Evolutionary conservation across 2,329 filamentous ascomycete genomes (phyloP).

Genomic region (Aureobasidium musti): DNA sequence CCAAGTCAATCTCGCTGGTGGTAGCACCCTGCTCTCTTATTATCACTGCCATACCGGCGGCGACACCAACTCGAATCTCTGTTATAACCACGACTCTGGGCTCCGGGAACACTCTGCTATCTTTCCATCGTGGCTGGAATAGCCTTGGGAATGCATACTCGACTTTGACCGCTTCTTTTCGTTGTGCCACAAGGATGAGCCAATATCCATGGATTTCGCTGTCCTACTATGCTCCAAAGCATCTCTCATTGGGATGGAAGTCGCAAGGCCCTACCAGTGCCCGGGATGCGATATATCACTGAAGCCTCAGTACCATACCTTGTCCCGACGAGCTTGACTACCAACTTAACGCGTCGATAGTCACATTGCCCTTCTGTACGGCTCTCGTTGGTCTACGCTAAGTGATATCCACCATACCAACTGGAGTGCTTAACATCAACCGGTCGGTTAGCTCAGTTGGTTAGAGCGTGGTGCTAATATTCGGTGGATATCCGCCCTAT

Average conservation of each 20-base stretch:
- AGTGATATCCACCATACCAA: no score
- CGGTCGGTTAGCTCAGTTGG: conserved; percentile 33
- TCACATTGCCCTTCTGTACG: no score
- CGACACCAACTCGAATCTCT: not conserved
- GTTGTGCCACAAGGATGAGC: no score
- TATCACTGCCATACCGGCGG: not conserved
- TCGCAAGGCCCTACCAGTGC: no score
- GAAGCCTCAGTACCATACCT: no score
- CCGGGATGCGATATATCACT: no score
- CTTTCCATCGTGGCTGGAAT: not conserved
- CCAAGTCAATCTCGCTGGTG: not conserved
- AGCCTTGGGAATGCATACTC: not conserved
- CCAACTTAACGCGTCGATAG: no score
- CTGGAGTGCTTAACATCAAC: not conserved
- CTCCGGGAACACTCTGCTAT: not conserved
- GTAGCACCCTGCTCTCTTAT: not conserved
- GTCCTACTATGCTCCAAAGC: no score
- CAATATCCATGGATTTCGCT: no score
- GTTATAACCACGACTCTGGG: not conserved
- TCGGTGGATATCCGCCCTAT: not conserved
- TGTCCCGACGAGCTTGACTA: no score
- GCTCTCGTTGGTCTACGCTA: no score
- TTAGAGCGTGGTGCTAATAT: conserved; percentile 37
- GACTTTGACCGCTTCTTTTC: not conserved
- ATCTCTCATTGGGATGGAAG: no score